Evolutionary conservation across 2,329 filamentous ascomycete genomes (phyloP), one percentile per base, ranked within the genome.

Genomic region (Diplodia corticola): DNA sequence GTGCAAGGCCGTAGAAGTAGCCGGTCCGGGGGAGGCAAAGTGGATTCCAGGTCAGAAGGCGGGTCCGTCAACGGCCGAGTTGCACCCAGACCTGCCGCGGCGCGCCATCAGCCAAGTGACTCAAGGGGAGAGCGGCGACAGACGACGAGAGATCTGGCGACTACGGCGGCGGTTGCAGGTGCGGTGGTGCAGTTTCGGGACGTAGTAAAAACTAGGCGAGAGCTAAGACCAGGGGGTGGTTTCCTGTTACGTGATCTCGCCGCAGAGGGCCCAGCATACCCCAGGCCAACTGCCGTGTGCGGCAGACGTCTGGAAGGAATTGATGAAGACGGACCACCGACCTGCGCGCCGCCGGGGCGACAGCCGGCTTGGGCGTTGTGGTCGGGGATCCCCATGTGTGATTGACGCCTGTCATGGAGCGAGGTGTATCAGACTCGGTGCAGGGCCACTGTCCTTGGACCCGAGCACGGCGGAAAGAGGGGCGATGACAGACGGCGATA

Each of bases 211-310:
- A 49, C 55, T 53, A 54, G 50, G 51, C 49, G 60, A 49, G 33
- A 55, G 63, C 63, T 55, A 40, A 53, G 50, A 20, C 63, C 63
- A 49, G n/a, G 63, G 5, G 63, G 63, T 64, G 63, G 63, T 64
- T 64, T 64, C 50, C 20, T 55, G 63, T 64, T 55, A 64, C 63
- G 63, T 64, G 55, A 49, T 64, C n/a, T n/a, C 24, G 24, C 63
- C 63, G 63, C 49, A 53, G 28, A 64, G 49, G 35, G 37, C 30
- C 63, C 63, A 64, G 61, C 17, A 28, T 35, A 30, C 17, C 24
- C 57, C 57, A 35, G 48, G 57, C 57, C 24, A 28, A 12, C 20
- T 46, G 24, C 55, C 28, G 26, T 9, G 30, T 24, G 35, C 24
- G 35, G 57, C 35, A 61, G 5, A 17, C 22, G 12, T 61, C 57